Base-by-base conservation (phyloP, 2,329 filamentous ascomycete genomes). In the Scedosporium apiospermum region DNA sequence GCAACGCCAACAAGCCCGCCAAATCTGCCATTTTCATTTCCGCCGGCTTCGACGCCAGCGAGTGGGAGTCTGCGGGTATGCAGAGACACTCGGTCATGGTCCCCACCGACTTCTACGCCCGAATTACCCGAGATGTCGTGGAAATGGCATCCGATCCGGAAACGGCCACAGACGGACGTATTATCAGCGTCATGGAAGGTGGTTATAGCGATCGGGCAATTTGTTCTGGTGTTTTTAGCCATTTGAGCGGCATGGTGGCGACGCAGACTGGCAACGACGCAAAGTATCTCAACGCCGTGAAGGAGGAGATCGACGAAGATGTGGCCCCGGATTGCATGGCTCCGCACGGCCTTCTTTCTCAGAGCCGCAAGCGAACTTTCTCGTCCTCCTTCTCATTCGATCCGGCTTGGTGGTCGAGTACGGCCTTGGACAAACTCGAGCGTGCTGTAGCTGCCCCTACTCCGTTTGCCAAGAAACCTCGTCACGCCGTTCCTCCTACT, bases 81-180 rank as follows among this genome's bases (percentile, higher is more conserved):
- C 95, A 99, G 74, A 84, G 95, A 57, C 95, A 99, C 74, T 88
- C 90, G 63, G 93, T 96, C 69, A 96, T 96, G 70, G 95, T 99
- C 2, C 93, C 95, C 0, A 99, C 93, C 0, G 91, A 93, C 61
- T 99, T 99, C 72, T 99, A 98, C 71, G 95, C 95, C 58, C 86
- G 89, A 1, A 89, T 99, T 66, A 93, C 93, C 0, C 83, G 87
- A 55, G 95, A 99, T 70, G 84, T 97, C 3, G 88, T 96, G 14
- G 86, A 83, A 58, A 78, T 99, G 64, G 89, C 96, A 0, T 83
- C 90, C 49, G 92, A 97, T 71, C 87, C 90, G 68, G 89, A 83
- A 1, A 83, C 90, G 1, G 82, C 84, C 30, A 90, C 91, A 1
- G 88, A 96, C 27, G 93, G 93, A 2, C 84, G 95, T 55, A 82